Evolutionary conservation across 495 filamentous ascomycete species (phyloP).

Genomic region (Xylaria nigripes): DNA sequence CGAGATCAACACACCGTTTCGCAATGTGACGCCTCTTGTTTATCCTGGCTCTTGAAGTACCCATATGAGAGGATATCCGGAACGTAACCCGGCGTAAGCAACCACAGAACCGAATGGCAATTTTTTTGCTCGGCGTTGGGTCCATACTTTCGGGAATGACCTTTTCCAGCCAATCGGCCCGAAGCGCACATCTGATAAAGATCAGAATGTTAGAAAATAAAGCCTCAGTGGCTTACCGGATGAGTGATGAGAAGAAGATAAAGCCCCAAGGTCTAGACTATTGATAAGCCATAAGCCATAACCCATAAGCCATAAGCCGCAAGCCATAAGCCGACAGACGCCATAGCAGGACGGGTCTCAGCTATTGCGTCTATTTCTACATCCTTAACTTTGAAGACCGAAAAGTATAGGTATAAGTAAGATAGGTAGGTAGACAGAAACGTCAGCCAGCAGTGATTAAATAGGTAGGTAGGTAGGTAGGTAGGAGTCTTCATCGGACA

Average conservation of each 20-base stretch:
- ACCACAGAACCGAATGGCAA: neutral
- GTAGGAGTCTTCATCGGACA: neutral
- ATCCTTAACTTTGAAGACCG: too few relatives aligned
- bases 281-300: neutral
- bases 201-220: conserved; percentile 1
- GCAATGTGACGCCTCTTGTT: neutral
- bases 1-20: neutral
- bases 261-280: neutral
- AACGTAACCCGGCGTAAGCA: neutral
- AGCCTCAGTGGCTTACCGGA: conserved; percentile 4
- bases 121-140: neutral
- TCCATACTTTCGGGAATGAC: neutral
- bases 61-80: neutral
- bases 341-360: too few relatives aligned
- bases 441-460: neutral
- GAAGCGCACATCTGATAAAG: conserved; percentile 1
- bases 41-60: neutral
- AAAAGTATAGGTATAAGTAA: too few relatives aligned
- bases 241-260: neutral
- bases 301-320: too few relatives aligned
- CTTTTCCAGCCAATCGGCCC: conserved; percentile 2
- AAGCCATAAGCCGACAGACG: too few relatives aligned
- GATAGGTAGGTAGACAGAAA: neutral
- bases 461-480: too few relatives aligned
- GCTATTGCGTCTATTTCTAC: too few relatives aligned